Evolutionary conservation across 345 rosid genomes (phyloP).

Genomic region (Mangifera indica): DNA sequence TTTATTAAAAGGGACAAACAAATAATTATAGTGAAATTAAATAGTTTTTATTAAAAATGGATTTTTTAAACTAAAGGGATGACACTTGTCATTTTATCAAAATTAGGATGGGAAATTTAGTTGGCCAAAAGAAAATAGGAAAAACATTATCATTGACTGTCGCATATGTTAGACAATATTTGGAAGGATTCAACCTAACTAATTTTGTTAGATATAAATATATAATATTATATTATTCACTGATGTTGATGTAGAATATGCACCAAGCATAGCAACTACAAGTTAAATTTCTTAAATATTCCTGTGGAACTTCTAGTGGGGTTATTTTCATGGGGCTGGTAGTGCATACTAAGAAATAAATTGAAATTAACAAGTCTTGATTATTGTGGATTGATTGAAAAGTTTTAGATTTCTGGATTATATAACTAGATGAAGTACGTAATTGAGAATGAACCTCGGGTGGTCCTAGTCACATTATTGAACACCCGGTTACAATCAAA

Average conservation of each 20-base stretch:
- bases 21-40: too few relatives aligned
- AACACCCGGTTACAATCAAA: background rate
- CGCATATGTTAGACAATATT: conserved; percentile 2
- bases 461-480: conserved; percentile 4
- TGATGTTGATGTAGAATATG: too few relatives aligned
- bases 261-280: too few relatives aligned
- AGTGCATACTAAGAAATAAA: background rate
- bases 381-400: background rate
- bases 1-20: too few relatives aligned
- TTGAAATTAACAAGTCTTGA: background rate
- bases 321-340: background rate
- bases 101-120: too few relatives aligned
- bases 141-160: background rate
- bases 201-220: too few relatives aligned
- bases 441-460: background rate
- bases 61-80: too few relatives aligned
- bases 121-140: too few relatives aligned
- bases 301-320: background rate
- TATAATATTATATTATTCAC: too few relatives aligned
- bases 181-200: background rate
- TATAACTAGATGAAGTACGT: background rate
- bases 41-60: too few relatives aligned
- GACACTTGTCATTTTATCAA: too few relatives aligned
- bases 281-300: background rate
- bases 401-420: background rate